These are phyloP conservation scores for Nicotiana knightiana DNA, from an alignment of 257 asterid species.

Conservation along the genomic window DNA sequence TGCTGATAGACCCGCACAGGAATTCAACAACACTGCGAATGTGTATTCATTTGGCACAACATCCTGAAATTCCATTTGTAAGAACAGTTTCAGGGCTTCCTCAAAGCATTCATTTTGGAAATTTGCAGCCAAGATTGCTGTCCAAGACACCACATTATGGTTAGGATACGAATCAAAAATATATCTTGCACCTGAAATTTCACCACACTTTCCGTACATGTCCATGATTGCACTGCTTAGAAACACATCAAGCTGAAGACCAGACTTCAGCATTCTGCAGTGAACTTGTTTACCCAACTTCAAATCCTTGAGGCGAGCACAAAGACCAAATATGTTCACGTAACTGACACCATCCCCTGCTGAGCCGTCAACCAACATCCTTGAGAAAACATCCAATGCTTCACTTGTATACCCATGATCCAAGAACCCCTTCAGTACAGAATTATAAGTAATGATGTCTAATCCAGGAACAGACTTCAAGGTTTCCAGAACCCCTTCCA, in stretches of 20 bases:
- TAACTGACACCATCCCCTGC: conserved; percentile 60
- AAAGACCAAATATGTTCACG: conserved; percentile 51
- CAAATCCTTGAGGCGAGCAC: conserved; percentile 49
- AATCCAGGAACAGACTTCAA: conserved; percentile 42
- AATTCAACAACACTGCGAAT: conserved; percentile 57
- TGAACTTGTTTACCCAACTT: conserved; percentile 64
- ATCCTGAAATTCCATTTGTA: conserved; percentile 42
- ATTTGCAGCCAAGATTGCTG: conserved; percentile 61
- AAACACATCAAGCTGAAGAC: conserved; percentile 43
- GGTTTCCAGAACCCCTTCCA: conserved; percentile 42
- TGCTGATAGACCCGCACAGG: conserved; percentile 70
- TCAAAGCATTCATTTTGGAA: conserved; percentile 69
- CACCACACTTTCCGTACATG: conserved; percentile 84
- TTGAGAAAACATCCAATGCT: conserved; percentile 42
- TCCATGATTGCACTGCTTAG: conserved; percentile 58
- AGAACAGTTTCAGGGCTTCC: conserved; percentile 59
- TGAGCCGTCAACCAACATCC: conserved; percentile 29
- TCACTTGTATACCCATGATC: conserved; percentile 35
- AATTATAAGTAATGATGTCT: conserved; percentile 57
- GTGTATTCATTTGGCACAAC: conserved; percentile 75
- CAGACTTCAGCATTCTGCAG: conserved; percentile 36
- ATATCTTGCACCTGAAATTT: conserved; percentile 33
- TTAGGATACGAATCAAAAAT: conserved; percentile 30
- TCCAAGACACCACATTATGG: conserved; percentile 72
- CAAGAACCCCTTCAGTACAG: conserved; percentile 49